Conservation (phyloP, 2,329 filamentous ascomycete species). For the Capronia americana region DNA sequence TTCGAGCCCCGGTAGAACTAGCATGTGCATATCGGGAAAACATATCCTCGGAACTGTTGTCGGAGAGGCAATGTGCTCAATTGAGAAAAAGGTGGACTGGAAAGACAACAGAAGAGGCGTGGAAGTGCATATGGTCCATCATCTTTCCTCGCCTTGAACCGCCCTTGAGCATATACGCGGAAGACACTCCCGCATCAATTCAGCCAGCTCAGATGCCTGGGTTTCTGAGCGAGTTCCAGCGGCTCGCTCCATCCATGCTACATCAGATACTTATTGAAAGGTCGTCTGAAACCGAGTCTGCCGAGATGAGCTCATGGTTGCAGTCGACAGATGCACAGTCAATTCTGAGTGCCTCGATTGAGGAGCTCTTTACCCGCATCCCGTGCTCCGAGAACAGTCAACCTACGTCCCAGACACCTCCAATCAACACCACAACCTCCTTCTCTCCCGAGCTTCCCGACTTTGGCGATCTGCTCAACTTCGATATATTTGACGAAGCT, state of each 20-base stretch:
- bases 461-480: conserved; percentile 15
- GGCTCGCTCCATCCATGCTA: conserved; percentile 8
- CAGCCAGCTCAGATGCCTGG: conserved; percentile 5
- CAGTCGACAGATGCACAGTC: conserved; percentile 6
- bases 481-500: conserved; percentile 14
- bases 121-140: conserved; percentile 18
- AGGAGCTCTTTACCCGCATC: conserved; percentile 12
- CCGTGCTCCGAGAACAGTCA: conserved; percentile 10
- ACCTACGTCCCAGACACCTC: conserved; percentile 7
- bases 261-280: conserved; percentile 14
- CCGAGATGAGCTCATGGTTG: conserved; percentile 5
- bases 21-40: conserved; percentile 10
- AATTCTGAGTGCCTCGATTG: conserved; percentile 11
- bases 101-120: conserved; percentile 11
- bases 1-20: conserved; percentile 5
- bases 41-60: conserved; percentile 11
- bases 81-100: conserved; percentile 14
- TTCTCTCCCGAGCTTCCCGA: conserved; percentile 11
- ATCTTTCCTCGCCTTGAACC: conserved; percentile 10
- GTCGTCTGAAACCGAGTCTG: conserved; percentile 3
- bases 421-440: conserved; percentile 1
- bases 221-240: conserved; percentile 10
- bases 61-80: conserved; percentile 10
- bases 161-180: conserved; percentile 6
- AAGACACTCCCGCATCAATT: conserved; percentile 7